Percentiles rank a stretch among this genome's conserved stretches.
Conservation (phyloP, 2,329 filamentous ascomycete species). For the Monilinia aucupariae region DNA sequence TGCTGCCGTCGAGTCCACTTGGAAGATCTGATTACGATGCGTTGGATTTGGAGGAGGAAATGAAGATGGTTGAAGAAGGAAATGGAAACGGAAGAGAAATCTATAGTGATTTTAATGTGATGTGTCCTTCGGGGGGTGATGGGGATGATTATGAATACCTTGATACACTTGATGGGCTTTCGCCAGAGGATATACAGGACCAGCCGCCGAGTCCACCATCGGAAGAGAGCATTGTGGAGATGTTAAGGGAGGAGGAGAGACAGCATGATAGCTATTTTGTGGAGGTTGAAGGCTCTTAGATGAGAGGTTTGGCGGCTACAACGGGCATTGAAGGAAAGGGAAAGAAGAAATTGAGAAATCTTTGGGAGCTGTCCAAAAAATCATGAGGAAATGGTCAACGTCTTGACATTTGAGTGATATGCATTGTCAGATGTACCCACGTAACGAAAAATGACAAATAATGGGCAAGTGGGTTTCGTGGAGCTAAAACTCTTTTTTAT, state of each 20-base stretch:
- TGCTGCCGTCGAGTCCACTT: slow-evolving; percentile 33
- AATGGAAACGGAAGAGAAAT: slow-evolving; percentile 24
- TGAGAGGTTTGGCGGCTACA: background rate
- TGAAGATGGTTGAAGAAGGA: slow-evolving; percentile 20
- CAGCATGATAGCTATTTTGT: slow-evolving; percentile 30
- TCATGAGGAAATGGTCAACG: background rate
- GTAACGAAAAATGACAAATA: background rate
- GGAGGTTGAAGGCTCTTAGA: slow-evolving; percentile 31
- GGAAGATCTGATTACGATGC: slow-evolving; percentile 36
- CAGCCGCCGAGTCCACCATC: slow-evolving; percentile 27
- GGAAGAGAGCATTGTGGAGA: slow-evolving; percentile 31
- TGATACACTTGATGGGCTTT: slow-evolving; percentile 34
- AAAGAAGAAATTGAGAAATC: slow-evolving; percentile 13
- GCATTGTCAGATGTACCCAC: slow-evolving; percentile 14
- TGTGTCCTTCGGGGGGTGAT: slow-evolving; percentile 28
- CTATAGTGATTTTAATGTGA: slow-evolving; percentile 36
- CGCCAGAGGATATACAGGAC: slow-evolving; percentile 29
- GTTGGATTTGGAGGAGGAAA: slow-evolving; percentile 34
- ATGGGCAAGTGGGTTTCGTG: background rate
- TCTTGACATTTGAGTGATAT: background rate
- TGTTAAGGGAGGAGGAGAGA: slow-evolving; percentile 30
- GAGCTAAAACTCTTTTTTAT: background rate
- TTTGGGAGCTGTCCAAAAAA: slow-evolving; percentile 26
- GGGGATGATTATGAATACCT: slow-evolving; percentile 33
- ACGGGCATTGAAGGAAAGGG: background rate